Conservation (phyloP, 345 rosid genomes). For the Draba incana region DNA sequence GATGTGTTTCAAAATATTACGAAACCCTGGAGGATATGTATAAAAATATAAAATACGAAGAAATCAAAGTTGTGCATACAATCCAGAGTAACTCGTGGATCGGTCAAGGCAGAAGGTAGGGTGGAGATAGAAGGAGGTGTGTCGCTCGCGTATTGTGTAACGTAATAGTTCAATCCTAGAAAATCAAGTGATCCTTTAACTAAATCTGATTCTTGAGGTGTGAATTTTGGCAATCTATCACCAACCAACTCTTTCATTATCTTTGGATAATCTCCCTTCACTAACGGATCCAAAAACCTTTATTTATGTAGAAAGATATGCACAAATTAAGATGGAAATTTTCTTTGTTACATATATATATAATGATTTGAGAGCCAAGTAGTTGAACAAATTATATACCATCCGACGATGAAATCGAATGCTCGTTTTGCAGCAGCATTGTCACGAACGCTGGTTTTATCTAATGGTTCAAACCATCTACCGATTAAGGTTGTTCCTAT, state of each 20-base stretch:
- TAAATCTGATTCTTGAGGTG: constrained; percentile 20
- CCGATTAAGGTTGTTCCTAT: constrained; percentile 31
- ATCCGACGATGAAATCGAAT: constrained; percentile 38
- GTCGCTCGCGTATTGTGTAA: constrained; percentile 36
- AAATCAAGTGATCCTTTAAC: constrained; percentile 44
- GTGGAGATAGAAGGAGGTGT: constrained; percentile 12
- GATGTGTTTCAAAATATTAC: constrained; percentile 26
- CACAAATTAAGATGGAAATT: too few relatives aligned
- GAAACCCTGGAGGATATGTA: constrained; percentile 33
- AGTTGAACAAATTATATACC: constrained; percentile 14
- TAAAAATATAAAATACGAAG: too few relatives aligned
- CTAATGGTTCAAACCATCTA: constrained; percentile 27
- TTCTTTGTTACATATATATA: too few relatives aligned
- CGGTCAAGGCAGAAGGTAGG: constrained; percentile 21
- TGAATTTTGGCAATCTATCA: constrained; percentile 29
- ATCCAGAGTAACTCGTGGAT: constrained; percentile 26
- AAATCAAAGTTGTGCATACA: constrained; percentile 15
- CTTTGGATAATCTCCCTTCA: constrained; percentile 30
- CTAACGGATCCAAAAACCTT: constrained; percentile 39
- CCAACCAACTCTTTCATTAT: constrained; percentile 24
- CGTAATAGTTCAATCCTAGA: constrained; percentile 42
- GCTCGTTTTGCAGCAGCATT: constrained; percentile 34
- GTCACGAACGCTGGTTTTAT: constrained; percentile 15
- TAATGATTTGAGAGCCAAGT: neutral
- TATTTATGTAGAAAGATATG: neutral